These are phyloP conservation scores for Xylariaceae sp. DNA, from an alignment of 2,329 filamentous ascomycete genomes.

Conservation along the genomic window DNA sequence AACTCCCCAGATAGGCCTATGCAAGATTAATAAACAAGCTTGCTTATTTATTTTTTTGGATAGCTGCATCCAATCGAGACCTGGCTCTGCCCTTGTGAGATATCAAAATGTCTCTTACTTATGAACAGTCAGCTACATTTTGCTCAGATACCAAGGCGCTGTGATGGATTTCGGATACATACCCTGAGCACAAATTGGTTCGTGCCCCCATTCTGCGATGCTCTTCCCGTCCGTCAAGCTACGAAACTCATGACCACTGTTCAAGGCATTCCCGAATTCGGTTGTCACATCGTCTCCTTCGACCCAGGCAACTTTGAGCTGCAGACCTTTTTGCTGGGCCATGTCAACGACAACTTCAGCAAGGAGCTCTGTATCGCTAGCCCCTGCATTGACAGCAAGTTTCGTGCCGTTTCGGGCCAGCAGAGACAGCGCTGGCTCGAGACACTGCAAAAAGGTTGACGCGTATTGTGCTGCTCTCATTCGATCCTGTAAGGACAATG, in stretches of 20 bases:
- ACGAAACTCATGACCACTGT: not conserved
- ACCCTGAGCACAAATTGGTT: not conserved
- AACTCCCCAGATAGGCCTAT: no score
- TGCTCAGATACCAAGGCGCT: no score
- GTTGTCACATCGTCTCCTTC: not conserved
- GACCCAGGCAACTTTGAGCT: not conserved
- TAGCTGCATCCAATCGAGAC: no score
- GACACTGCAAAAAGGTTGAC: not conserved
- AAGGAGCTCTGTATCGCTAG: not conserved
- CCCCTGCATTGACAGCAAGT: not conserved
- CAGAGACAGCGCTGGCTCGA: not conserved
- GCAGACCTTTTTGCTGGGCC: not conserved
- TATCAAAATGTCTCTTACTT: no score
- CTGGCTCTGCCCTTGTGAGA: no score
- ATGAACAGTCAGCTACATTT: no score
- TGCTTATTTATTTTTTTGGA: no score
- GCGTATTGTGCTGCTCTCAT: not conserved
- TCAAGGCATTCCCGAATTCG: not conserved
- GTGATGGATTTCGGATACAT: no score
- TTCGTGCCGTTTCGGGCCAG: not conserved
- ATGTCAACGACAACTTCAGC: not conserved
- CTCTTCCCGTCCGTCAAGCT: not conserved
- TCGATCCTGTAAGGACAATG: not conserved
- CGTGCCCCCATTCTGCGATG: not conserved
- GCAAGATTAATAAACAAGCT: no score